Base-by-base conservation (phyloP, 1,284 basidiomycete genomes). In the Irpex sp. region DNA sequence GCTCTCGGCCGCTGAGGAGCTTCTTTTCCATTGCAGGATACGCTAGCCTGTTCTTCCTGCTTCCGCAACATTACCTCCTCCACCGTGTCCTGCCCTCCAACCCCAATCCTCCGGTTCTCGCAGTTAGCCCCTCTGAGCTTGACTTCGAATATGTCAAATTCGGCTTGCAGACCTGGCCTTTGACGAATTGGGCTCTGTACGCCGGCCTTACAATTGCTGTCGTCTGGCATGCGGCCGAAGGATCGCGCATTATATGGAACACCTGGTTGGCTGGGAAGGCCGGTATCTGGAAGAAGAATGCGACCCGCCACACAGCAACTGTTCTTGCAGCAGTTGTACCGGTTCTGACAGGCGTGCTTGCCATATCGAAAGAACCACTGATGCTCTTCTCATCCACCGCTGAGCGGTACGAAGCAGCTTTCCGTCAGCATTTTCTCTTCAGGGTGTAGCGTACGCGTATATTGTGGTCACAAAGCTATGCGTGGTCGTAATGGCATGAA, bases 131-230 rank as follows among this genome's bases (percentile, higher is more conserved):
- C 0, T 76, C 84, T 0, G 89, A 93, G 67, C 79, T 92, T 47
- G 87, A 92, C 74, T 91, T 82, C 69, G 87, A 91, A 64, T 91
- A 86, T 70, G 88, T 92, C 60, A 90, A 92, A 72, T 78, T 81
- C 4, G 87, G 83, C 0, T 71, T 92, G 53, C 75, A 79, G 5
- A 74, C 66, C 17, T 92, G 86, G 81, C 90, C 90, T 0, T 73
- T 76, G 71, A 76, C 82, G 9, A 87, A 81, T 64, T 85, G 82
- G 81, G 60, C 84, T 1, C 71, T 89, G 58, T 92, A 93, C 67
- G 69, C 75, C 1, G 83, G 81, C 0, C 80, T 93, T 11, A 79
- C 87, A 1, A 73, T 72, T 4, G 78, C 79, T 26, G 79, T 83
- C 0, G 74, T 79, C 0, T 67, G 88, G 54, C 90, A 92, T 68